phyloP scores from a whole-genome alignment of 768 basidiomycete species.

The Ephemerocybe angulata region DNA sequence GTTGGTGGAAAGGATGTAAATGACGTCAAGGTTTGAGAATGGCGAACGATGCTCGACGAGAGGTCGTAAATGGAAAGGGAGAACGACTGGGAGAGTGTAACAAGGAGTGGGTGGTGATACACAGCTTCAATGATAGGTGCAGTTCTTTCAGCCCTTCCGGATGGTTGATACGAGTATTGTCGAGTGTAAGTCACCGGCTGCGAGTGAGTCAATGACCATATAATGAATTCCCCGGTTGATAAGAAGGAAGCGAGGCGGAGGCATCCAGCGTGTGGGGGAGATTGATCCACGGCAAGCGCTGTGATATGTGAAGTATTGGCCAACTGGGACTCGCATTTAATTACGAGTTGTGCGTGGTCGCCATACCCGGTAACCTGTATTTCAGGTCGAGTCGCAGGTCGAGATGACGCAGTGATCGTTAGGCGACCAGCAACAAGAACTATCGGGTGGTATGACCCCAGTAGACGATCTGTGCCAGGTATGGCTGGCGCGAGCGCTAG shows the following conservation, averaged over 20 bases:
- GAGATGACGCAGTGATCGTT: constrained; percentile 55
- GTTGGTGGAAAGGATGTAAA: constrained; percentile 79
- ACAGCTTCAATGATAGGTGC: constrained; percentile 59
- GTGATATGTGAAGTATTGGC: constrained; percentile 44
- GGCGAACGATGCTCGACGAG: constrained; percentile 45
- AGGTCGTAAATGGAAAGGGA: constrained; percentile 71
- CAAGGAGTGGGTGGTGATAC: constrained; percentile 75
- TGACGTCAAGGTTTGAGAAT: constrained; percentile 66
- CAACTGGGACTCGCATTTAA: constrained; percentile 42
- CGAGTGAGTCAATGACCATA: constrained; percentile 52
- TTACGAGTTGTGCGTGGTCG: constrained; percentile 31
- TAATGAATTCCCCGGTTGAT: constrained; percentile 63
- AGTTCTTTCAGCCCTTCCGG: constrained; percentile 33
- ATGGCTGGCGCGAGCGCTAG: constrained; percentile 7
- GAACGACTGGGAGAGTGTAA: constrained; percentile 66
- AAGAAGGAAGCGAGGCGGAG: constrained; percentile 57
- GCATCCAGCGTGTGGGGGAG: constrained; percentile 43
- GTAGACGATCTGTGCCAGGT: constrained; percentile 2
- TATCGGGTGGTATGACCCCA: constrained; percentile 28
- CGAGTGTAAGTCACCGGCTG: constrained; percentile 39
- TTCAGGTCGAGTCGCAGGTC: constrained; percentile 28
- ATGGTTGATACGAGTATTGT: constrained; percentile 48
- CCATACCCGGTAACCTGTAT: constrained; percentile 31
- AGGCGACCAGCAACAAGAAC: constrained; percentile 59
- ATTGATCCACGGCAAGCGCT: constrained; percentile 72